Base-by-base conservation (phyloP, 2,329 filamentous ascomycete species). In the Xenosphaeropsis pyriputrescens region DNA sequence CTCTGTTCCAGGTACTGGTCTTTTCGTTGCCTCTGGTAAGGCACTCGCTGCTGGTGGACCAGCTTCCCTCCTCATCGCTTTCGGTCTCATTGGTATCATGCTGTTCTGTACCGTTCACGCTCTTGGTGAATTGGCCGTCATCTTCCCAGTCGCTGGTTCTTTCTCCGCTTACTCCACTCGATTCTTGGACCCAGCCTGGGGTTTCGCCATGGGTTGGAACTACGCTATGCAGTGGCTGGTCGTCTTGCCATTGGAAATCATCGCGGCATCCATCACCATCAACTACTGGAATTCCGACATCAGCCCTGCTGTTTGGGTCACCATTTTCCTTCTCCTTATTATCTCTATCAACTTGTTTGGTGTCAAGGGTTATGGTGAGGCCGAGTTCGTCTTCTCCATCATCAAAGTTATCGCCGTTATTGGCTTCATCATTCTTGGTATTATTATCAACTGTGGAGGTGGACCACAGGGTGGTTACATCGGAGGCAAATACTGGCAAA, bases 151-250 rank as follows among this genome's bases (percentile, higher is more conserved):
- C n/a, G 84, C 88, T n/a, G 89, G 89, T 40, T 93, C 85, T 4
- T 96, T 95, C 54, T 84, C 85, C 2, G 79, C 85, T 6, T 95
- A 88, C 62, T 89, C 86, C 11, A 94, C 86, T 16, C 75, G 89
- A 13, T 95, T 95, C 51, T 63, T 95, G n/a, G 88, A 96, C 51
- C 89, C 88, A 1, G 88, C 88, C 0, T 94, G 85, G 85, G 88
- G 86, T 0, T 93, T 93, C 52, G 84, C 86, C 34, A 88, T 91
- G 78, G 86, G 85, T 11, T 93, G 85, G 85, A 93, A 93, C 69
- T 93, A 94, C 57, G 84, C 83, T 3, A 56, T 94, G 45, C 82
- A 91, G 59, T 94, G 86, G 85, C 68, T 93, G 1, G 70, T 86
- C 33, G 75, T 86, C 0, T 60, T 94, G 36, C 86, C 86, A 0